These are phyloP conservation scores for Eutrema heterophyllum DNA, from an alignment of 345 rosid genomes.

Conservation along the genomic window DNA sequence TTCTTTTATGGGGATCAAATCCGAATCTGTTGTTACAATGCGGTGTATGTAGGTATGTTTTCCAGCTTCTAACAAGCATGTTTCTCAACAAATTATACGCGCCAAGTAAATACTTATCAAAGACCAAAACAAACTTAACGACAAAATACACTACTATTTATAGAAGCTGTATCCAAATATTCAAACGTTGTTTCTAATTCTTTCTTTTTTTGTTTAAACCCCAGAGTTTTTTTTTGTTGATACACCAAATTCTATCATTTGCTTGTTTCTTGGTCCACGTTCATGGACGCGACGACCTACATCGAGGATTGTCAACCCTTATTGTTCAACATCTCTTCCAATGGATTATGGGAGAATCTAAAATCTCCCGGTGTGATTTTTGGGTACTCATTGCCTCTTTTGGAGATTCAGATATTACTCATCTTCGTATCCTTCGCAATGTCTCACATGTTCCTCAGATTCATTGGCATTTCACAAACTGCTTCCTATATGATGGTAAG, in stretches of 20 bases:
- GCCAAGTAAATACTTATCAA: neutral
- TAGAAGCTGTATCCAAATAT: neutral
- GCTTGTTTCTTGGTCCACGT: neutral
- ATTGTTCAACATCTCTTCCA: slow-evolving; percentile 17
- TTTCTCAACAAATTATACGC: neutral
- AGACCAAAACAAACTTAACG: neutral
- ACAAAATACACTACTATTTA: neutral
- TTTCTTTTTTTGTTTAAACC: neutral
- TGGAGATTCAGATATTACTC: slow-evolving; percentile 18
- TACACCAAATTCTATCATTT: neutral
- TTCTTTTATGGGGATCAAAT: no score
- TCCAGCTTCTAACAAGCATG: neutral
- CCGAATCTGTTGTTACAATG: no score
- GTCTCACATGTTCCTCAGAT: neutral
- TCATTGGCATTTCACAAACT: neutral
- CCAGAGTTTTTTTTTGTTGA: no score
- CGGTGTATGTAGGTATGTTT: neutral
- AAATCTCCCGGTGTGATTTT: neutral
- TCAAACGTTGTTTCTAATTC: neutral
- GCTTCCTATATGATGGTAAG: slow-evolving; percentile 11
- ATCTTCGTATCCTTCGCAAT: neutral
- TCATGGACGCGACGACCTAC: slow-evolving; percentile 3
- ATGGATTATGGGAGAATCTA: slow-evolving; percentile 13
- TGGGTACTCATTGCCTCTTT: slow-evolving; percentile 17
- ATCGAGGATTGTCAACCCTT: neutral